Conservation (phyloP, 768 basidiomycete genomes). For the Amanita rubescens region DNA sequence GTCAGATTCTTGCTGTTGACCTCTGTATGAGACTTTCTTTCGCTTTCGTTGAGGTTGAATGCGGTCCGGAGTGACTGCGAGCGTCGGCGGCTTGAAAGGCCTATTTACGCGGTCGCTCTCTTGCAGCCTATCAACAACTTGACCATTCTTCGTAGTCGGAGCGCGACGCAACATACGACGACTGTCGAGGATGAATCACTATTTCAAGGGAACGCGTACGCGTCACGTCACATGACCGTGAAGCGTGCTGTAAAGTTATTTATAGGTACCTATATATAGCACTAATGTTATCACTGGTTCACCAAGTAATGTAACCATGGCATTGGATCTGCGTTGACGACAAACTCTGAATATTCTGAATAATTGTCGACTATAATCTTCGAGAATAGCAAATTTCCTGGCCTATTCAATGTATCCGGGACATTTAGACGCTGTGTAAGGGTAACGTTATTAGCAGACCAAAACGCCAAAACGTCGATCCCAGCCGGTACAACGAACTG, state of each 20-base stretch:
- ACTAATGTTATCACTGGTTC: not conserved
- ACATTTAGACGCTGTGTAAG: constrained; percentile 45
- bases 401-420: constrained; percentile 35
- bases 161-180: constrained; percentile 55
- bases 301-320: constrained; percentile 29
- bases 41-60: constrained; percentile 72
- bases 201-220: constrained; percentile 11
- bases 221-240: constrained; percentile 7
- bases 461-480: constrained; percentile 47
- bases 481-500: constrained; percentile 56
- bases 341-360: constrained; percentile 50
- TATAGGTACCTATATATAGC: not conserved
- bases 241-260: not conserved
- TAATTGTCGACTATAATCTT: constrained; percentile 53
- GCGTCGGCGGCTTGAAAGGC: constrained; percentile 73
- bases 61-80: constrained; percentile 36
- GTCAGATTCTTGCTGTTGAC: constrained; percentile 48
- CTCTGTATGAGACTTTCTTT: constrained; percentile 85
- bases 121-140: constrained; percentile 55
- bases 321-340: constrained; percentile 32
- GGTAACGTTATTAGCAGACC: constrained; percentile 41
- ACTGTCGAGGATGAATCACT: not conserved
- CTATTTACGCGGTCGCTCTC: constrained; percentile 70
- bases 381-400: constrained; percentile 42
- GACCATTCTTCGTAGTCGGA: constrained; percentile 67